phyloP scores from a whole-genome alignment of 2,329 filamentous ascomycete species.

The Fusarium dimerum region DNA sequence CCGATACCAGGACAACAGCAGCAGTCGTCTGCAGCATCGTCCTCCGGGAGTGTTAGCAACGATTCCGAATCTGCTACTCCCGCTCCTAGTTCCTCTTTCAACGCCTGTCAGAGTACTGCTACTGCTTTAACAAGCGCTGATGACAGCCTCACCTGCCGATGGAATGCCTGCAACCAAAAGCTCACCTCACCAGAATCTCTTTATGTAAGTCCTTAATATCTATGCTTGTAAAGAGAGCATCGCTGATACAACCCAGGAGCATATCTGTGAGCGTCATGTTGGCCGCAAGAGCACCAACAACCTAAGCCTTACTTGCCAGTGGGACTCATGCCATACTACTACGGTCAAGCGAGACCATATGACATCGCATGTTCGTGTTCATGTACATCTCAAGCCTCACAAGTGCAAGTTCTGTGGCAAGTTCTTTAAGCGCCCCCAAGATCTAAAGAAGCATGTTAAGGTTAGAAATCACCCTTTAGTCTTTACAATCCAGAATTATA shows the following conservation, averaged over 20 bases:
- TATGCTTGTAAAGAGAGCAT: neutral
- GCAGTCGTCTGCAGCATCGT: conserved; percentile 28
- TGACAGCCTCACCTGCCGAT: conserved; percentile 62
- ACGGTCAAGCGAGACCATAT: conserved; percentile 99
- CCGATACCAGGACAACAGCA: conserved; percentile 29
- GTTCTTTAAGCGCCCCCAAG: conserved; percentile 98
- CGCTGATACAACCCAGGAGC: conserved; percentile 65
- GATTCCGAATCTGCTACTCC: conserved; percentile 56
- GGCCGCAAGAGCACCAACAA: conserved; percentile 99
- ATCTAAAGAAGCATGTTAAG: conserved; percentile 99
- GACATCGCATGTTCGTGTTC: conserved; percentile 96
- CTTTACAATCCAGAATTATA: neutral
- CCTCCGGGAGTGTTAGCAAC: conserved; percentile 43
- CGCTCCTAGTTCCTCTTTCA: conserved; percentile 50
- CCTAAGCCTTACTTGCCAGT: conserved; percentile 93
- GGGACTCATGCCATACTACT: conserved; percentile 93
- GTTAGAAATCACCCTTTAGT: conserved; percentile 35
- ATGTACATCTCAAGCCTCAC: conserved; percentile 96
- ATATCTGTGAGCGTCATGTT: conserved; percentile 97
- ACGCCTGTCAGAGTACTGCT: conserved; percentile 43
- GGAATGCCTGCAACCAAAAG: conserved; percentile 60
- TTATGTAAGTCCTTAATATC: conserved; percentile 50
- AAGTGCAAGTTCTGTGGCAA: conserved; percentile 99
- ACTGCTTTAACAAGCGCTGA: conserved; percentile 42
- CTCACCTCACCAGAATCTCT: conserved; percentile 59